A percentile compares a stretch with the other conserved stretches of the same genome.
phyloP scores from a whole-genome alignment of 345 rosid genomes.

The Gossypium stocksii region DNA sequence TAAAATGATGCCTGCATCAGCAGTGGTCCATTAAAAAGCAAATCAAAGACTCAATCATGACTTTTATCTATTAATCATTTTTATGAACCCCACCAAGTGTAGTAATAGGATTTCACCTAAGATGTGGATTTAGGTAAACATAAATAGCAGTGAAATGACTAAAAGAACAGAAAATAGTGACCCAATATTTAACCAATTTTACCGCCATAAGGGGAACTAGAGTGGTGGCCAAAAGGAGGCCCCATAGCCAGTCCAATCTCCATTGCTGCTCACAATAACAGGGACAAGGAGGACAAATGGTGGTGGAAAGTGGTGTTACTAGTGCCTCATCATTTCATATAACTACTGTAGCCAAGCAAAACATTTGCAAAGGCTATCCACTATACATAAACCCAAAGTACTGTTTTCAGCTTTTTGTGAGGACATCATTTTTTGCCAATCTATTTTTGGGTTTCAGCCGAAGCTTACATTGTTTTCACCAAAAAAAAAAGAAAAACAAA shows the following conservation, averaged over 20 bases:
- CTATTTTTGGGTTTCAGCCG: constrained; percentile 15
- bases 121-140: constrained; percentile 7
- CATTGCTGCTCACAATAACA: constrained; percentile 28
- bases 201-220: neutral
- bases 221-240: constrained; percentile 22
- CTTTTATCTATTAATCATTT: constrained; percentile 23
- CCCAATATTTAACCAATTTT: neutral
- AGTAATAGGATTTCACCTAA: constrained; percentile 17
- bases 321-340: constrained; percentile 45
- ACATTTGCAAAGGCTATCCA: constrained; percentile 36
- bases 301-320: constrained; percentile 62
- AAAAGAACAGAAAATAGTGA: neutral
- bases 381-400: constrained; percentile 16
- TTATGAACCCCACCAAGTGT: constrained; percentile 25
- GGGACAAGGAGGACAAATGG: constrained; percentile 46
- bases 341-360: constrained; percentile 25
- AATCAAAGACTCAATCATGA: constrained; percentile 37
- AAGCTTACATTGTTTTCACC: constrained; percentile 19
- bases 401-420: constrained; percentile 24
- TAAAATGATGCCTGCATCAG: constrained; percentile 28
- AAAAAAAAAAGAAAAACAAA: neutral
- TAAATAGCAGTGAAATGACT: neutral
- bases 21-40: constrained; percentile 34
- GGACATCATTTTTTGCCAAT: constrained; percentile 6
- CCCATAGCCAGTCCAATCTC: constrained; percentile 26